Evolutionary conservation across 1,284 basidiomycete species (phyloP), one percentile per base, ranked within the genome.

Genomic region (Microbotryum scabiosae): DNA sequence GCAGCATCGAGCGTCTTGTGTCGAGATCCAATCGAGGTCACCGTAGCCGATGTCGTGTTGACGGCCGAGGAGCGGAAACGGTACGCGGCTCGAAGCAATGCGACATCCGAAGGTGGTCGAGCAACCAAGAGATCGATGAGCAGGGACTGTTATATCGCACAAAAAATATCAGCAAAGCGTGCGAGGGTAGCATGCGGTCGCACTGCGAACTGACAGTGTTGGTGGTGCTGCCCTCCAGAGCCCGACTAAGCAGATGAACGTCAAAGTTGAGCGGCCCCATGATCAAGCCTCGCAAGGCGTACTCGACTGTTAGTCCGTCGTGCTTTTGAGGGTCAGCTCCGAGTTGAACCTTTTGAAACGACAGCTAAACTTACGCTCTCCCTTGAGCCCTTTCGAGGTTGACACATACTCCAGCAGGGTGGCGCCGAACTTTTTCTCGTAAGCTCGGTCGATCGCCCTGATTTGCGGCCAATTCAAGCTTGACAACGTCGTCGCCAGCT

Each of bases 191-290:
- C 6, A 16, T 12, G 21, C 20, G 10, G 7, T 5, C 6, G 6
- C 12, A 2, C 28, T 5, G 12, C 2, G n/a, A 20, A 14, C 61
- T 45, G 32, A 68, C 66, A 12, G 66, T 64, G 51, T 66, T 62
- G 18, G 46, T 55, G 18, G 57, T 60, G 9, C 56, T 41, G 0
- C 48, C 45, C 5, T 63, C 66, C 23, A 65, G 57, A 1, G 64
- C 66, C 9, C 52, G 48, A 26, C 47, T 45, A 7, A 68, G 53
- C 8, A 68, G 62, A 30, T 59, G 54, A 18, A 64, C 62, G 49
- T 68, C 66, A 47, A 52, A 68, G 2, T 51, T 56, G 32, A 68
- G 56, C 10, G 66, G 64, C 0, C 66, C 66, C 53, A 62, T 58
- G 32, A 66, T 26, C 16, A 66, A 21, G 0, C 62, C 66, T n/a